phyloP scores from a whole-genome alignment of 176 grass and related monocot genomes.

The Musa acuminata region DNA sequence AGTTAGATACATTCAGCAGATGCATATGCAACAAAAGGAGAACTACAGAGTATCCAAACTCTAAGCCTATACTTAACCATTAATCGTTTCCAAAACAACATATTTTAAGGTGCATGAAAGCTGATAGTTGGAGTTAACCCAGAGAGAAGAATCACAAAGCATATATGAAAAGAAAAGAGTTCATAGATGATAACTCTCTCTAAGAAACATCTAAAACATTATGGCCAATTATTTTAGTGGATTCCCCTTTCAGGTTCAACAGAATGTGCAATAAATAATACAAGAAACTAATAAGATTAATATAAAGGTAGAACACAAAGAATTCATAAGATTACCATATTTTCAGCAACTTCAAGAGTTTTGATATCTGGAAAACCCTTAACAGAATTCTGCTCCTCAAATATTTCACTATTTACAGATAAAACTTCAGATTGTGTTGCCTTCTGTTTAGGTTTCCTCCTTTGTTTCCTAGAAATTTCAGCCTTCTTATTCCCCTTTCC shows the following conservation, averaged over 20 bases:
- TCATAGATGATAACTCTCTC: too few relatives aligned
- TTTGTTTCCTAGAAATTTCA: conserved; percentile 76
- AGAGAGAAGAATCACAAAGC: not conserved
- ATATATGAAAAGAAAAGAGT: not conserved
- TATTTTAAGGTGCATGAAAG: not conserved
- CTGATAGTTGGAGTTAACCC: not conserved
- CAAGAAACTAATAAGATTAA: not conserved
- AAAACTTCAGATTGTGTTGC: conserved; percentile 31
- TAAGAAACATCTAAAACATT: too few relatives aligned
- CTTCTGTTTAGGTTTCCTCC: conserved; percentile 59
- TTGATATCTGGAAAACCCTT: conserved; percentile 34
- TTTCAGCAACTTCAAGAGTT: conserved; percentile 27
- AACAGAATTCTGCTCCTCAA: conserved; percentile 27
- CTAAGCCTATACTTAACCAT: not conserved
- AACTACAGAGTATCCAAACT: not conserved
- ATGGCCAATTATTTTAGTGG: too few relatives aligned
- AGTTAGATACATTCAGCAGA: not conserved
- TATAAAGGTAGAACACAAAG: conserved; percentile 1
- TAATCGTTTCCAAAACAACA: not conserved
- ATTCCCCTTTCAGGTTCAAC: not conserved
- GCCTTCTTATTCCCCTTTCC: conserved; percentile 44
- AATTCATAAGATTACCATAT: conserved; percentile 42
- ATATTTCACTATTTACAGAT: conserved; percentile 29
- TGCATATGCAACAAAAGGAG: not conserved
- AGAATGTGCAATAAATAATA: not conserved